Evolutionary conservation across 768 basidiomycete genomes (phyloP), one percentile per base, ranked within the genome.

Genomic region (Pisolithus microcarpus): DNA sequence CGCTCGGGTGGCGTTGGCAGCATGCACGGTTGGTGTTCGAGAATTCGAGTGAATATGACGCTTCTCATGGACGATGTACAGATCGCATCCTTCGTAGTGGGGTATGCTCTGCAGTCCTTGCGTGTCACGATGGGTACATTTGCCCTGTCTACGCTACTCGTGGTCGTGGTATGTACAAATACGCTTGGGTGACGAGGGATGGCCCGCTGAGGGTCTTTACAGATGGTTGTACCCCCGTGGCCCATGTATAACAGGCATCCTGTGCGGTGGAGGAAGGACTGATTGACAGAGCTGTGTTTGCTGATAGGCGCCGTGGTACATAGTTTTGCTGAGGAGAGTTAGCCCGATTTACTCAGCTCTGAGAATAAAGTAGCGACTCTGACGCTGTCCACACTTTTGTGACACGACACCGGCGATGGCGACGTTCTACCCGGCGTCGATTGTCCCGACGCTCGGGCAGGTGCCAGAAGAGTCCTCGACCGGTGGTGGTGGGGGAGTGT

Each of bases 151-250:
- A 64, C 59, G 19, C 53, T 58, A 4, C 48, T 19, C 36, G 45
- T 65, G 40, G 53, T 56, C 9, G 37, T 64, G 59, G 63, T 65
- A 38, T 34, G 63, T 28, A 3, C 6, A 10, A 13, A 37, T 19
- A 23, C 28, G 28, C n/a, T 15, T 11, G 15, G n/a, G 10, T 1
- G 28, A 6, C 23, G n/a, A 19, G 13, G 23, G 19, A 38, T n/a
- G 40, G 23, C 42, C 28, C 7, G 24, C 15, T 26, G 23, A 28
- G 26, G 11, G 21, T 46, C 10, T 13, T 18, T 5, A 26, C 6
- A 88, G 87, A 64, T 74, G 43, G 70, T 81, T 11, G 53, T 89
- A 4, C 87, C 87, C 0, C 81, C 82, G 8, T 90, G 87, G 87
- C 76, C 81, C 0, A 68, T 77, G 65, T 85, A 73, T 67, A 84